A percentile compares a stretch with the other conserved stretches of the same genome.
Evolutionary conservation across 2,329 filamentous ascomycete species (phyloP).

Genomic region (Cryphonectria nitschkei): DNA sequence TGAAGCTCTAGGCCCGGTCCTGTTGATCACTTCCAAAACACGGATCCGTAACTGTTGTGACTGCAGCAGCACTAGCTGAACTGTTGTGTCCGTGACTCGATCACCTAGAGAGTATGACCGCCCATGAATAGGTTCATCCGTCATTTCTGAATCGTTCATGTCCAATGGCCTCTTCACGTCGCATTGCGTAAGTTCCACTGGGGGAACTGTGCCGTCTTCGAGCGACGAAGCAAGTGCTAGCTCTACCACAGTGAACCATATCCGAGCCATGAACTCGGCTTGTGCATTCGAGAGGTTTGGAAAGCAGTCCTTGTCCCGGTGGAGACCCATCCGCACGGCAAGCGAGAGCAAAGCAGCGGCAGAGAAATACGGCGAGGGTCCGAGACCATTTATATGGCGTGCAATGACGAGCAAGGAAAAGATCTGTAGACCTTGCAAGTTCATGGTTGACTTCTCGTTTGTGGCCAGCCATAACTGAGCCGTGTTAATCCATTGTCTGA

Average conservation of each 20-base stretch:
- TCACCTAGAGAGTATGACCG: slow-evolving; percentile 5
- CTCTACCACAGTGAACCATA: slow-evolving; percentile 38
- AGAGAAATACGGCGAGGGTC: slow-evolving; percentile 34
- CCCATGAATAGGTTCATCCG: slow-evolving; percentile 18
- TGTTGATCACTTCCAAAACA: slow-evolving; percentile 33
- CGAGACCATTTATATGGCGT: slow-evolving; percentile 44
- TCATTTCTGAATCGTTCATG: slow-evolving; percentile 29
- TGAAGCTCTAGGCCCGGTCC: slow-evolving; percentile 11
- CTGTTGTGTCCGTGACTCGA: slow-evolving; percentile 31
- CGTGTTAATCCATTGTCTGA: slow-evolving; percentile 54
- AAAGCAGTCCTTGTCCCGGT: slow-evolving; percentile 35
- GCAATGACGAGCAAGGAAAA: slow-evolving; percentile 57
- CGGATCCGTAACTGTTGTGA: slow-evolving; percentile 32
- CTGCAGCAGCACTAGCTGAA: slow-evolving; percentile 33
- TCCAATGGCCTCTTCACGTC: slow-evolving; percentile 31
- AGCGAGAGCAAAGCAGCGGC: slow-evolving; percentile 37
- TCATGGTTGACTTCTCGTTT: slow-evolving; percentile 44
- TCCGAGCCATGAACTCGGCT: slow-evolving; percentile 35
- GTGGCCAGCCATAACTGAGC: slow-evolving; percentile 21
- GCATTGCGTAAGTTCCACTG: slow-evolving; percentile 29
- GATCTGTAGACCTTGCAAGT: slow-evolving; percentile 53
- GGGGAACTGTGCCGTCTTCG: slow-evolving; percentile 33
- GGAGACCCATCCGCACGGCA: slow-evolving; percentile 38
- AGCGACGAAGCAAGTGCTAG: slow-evolving; percentile 33
- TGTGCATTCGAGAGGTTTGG: slow-evolving; percentile 32